phyloP scores from a whole-genome alignment of 2,329 filamentous ascomycete genomes.

The Ceratocystiopsis sp. region DNA sequence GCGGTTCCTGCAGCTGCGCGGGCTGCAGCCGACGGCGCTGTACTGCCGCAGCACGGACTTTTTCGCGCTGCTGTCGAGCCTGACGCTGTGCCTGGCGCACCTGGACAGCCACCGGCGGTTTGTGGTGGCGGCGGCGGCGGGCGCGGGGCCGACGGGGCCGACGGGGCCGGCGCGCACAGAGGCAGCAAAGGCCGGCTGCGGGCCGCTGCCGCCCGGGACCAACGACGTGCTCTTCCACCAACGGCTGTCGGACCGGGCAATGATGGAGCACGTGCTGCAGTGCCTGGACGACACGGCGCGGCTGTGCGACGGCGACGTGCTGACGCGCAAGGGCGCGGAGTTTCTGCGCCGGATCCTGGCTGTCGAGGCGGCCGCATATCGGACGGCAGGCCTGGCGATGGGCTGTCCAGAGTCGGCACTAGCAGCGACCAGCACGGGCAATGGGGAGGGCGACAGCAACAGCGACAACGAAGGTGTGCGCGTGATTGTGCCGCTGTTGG shows the following conservation, averaged over 20 bases:
- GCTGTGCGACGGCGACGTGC: slow-evolving; percentile 10
- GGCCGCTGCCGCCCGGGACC: too few relatives aligned
- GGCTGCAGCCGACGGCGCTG: slow-evolving; percentile 12
- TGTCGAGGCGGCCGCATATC: slow-evolving; percentile 16
- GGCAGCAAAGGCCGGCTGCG: too few relatives aligned
- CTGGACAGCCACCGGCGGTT: slow-evolving; percentile 14
- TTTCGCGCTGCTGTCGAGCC: slow-evolving; percentile 22
- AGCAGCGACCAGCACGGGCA: too few relatives aligned
- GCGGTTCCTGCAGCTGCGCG: slow-evolving; percentile 21
- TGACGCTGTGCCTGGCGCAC: slow-evolving; percentile 23
- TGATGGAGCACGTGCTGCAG: slow-evolving; percentile 21
- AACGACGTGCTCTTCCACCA: slow-evolving; percentile 22
- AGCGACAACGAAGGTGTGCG: slow-evolving; percentile 4
- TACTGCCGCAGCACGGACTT: slow-evolving; percentile 27
- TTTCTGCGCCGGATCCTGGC: slow-evolving; percentile 20
- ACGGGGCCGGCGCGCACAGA: too few relatives aligned
- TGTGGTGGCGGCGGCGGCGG: too few relatives aligned
- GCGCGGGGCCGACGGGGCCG: too few relatives aligned
- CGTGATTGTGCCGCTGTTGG: slow-evolving; percentile 26
- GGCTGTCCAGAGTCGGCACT: too few relatives aligned
- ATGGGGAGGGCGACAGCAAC: background rate
- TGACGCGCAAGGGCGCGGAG: slow-evolving; percentile 15
- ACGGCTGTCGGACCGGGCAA: slow-evolving; percentile 22
- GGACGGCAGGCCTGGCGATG: too few relatives aligned
- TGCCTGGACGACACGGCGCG: slow-evolving; percentile 15